Percentiles rank a stretch among this genome's conserved stretches.
Evolutionary conservation across 768 basidiomycete genomes (phyloP).

Genomic region (Coprinopsis marcescibilis): DNA sequence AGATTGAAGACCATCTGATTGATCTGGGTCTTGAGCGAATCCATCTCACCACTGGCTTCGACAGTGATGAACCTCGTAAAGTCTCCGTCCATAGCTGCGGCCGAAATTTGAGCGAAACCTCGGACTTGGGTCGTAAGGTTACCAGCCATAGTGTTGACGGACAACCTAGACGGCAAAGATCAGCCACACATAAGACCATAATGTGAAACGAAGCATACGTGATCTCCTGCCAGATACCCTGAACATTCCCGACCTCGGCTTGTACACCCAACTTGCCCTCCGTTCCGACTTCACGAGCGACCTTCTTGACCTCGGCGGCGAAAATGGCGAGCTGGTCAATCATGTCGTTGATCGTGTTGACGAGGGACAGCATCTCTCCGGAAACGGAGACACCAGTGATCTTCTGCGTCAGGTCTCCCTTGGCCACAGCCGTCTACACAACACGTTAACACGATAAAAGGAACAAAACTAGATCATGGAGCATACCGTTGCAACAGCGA

Average conservation of each 20-base stretch:
- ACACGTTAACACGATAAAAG: constrained; percentile 2
- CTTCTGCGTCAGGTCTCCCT: constrained; percentile 91
- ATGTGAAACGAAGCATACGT: constrained; percentile 52
- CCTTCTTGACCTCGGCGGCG: constrained; percentile 75
- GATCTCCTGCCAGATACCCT: constrained; percentile 98
- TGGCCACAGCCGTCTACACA: constrained; percentile 74
- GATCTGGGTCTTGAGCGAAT: constrained; percentile 97
- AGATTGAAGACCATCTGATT: constrained; percentile 99
- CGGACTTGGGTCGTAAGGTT: constrained; percentile 98
- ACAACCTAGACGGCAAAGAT: constrained; percentile 48
- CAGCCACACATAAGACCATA: neutral
- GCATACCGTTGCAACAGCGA: constrained; percentile 85
- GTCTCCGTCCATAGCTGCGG: constrained; percentile 97
- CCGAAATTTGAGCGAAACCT: constrained; percentile 97
- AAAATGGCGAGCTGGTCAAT: constrained; percentile 55
- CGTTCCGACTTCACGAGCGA: constrained; percentile 95
- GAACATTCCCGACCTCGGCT: constrained; percentile 93
- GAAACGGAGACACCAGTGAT: constrained; percentile 88
- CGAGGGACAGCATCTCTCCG: constrained; percentile 93
- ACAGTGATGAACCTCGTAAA: constrained; percentile 99
- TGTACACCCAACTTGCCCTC: constrained; percentile 98
- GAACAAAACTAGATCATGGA: neutral
- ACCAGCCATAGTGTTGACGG: constrained; percentile 97
- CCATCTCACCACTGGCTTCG: constrained; percentile 98
- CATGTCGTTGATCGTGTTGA: constrained; percentile 95